These are phyloP conservation scores for Paracoccidioides brasiliensis DNA, from an alignment of 2,329 filamentous ascomycete species.

Conservation along the genomic window DNA sequence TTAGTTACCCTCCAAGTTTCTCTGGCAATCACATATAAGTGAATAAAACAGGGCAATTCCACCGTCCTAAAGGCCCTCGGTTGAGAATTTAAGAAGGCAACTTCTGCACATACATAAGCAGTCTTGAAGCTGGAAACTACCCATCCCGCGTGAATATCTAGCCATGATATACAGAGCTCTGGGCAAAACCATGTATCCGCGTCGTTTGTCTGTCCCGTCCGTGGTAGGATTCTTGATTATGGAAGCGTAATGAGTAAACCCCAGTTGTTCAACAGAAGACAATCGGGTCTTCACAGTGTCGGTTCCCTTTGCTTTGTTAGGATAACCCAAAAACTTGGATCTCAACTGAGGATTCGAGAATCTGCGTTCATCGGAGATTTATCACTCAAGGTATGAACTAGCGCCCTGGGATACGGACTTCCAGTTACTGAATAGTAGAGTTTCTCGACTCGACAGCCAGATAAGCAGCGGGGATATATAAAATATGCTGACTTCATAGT, in stretches of 20 bases:
- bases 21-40: too few relatives aligned
- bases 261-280: slow-evolving; percentile 25
- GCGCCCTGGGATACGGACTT: slow-evolving; percentile 12
- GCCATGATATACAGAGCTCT: slow-evolving; percentile 5
- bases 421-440: slow-evolving; percentile 29
- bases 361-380: slow-evolving; percentile 4
- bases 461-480: not conserved
- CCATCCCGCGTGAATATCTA: not conserved
- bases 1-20: too few relatives aligned
- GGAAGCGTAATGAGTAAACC: slow-evolving; percentile 29
- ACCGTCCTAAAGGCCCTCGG: too few relatives aligned
- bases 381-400: slow-evolving; percentile 11
- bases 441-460: slow-evolving; percentile 14
- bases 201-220: slow-evolving; percentile 6
- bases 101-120: not conserved
- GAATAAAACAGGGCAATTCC: too few relatives aligned
- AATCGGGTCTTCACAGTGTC: slow-evolving; percentile 25
- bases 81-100: too few relatives aligned
- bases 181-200: slow-evolving; percentile 8
- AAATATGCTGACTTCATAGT: not conserved
- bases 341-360: slow-evolving; percentile 14
- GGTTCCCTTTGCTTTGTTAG: slow-evolving; percentile 21
- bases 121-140: not conserved
- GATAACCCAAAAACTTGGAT: slow-evolving; percentile 24
- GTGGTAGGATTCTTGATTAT: slow-evolving; percentile 26